phyloP scores from a whole-genome alignment of 768 basidiomycete genomes.

The Termitomyces sp. region DNA sequence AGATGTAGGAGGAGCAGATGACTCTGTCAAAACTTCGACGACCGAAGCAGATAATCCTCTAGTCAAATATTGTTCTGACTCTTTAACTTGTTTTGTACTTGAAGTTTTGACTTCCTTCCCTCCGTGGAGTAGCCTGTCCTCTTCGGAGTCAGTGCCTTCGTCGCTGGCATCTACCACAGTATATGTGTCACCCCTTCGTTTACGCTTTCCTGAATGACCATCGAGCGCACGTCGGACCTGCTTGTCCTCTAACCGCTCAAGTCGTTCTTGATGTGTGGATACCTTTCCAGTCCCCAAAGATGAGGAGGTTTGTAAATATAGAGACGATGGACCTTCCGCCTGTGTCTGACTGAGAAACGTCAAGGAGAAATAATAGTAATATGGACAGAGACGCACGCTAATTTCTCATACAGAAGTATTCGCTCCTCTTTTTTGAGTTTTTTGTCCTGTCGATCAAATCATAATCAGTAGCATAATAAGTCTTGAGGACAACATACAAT shows the following conservation, averaged over 20 bases:
- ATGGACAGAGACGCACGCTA: constrained; percentile 52
- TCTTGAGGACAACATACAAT: constrained; percentile 53
- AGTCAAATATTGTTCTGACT: not conserved
- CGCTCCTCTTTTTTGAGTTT: constrained; percentile 91
- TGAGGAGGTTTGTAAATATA: constrained; percentile 72
- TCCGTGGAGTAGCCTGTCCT: constrained; percentile 17
- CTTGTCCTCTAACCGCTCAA: constrained; percentile 56
- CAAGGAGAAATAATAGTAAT: constrained; percentile 14
- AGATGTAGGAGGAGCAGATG: constrained; percentile 15
- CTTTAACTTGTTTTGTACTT: not conserved
- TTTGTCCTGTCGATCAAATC: constrained; percentile 59
- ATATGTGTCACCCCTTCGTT: constrained; percentile 36
- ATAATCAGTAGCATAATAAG: not conserved
- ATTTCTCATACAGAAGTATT: constrained; percentile 66
- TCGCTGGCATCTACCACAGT: constrained; percentile 30
- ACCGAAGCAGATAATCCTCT: not conserved
- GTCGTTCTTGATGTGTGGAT: constrained; percentile 52
- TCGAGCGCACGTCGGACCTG: constrained; percentile 49
- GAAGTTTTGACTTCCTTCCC: not conserved
- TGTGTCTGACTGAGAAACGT: constrained; percentile 62
- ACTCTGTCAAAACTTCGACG: not conserved
- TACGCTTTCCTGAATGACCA: constrained; percentile 42
- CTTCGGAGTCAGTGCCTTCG: constrained; percentile 18
- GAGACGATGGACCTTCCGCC: constrained; percentile 51
- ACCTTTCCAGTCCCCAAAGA: constrained; percentile 75